Evolutionary conservation across 73 alveolate species (phyloP).

Genomic region (Tetrahymena elliotti): DNA sequence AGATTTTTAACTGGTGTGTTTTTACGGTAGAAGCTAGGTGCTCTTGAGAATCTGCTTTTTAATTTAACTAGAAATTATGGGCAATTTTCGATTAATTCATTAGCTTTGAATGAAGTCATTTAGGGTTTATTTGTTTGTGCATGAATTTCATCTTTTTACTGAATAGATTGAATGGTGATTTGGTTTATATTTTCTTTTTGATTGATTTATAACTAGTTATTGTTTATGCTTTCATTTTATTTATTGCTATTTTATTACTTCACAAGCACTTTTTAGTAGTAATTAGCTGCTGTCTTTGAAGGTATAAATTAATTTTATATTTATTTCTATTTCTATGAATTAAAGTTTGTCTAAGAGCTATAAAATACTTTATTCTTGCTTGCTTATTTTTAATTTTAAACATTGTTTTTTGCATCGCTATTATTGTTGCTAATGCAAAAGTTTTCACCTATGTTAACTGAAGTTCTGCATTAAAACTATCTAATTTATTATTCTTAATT

Average conservation of each 20-base stretch:
- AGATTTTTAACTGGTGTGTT: not conserved
- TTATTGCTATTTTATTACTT: no score
- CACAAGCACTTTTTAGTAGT: not conserved
- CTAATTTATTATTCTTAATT: not conserved
- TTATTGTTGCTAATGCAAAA: no score
- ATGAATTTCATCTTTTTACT: not conserved
- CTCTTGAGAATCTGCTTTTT: not conserved
- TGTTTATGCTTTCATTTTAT: no score
- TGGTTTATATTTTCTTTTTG: not conserved
- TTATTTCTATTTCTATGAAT: not conserved
- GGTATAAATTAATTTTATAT: no score
- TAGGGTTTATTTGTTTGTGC: not conserved
- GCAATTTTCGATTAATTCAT: not conserved
- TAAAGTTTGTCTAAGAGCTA: not conserved
- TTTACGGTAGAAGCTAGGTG: not conserved
- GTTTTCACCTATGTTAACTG: not conserved
- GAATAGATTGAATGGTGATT: no score
- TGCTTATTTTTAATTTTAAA: not conserved
- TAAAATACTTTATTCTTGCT: no score
- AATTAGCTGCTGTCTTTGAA: not conserved
- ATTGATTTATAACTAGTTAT: not conserved
- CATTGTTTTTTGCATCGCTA: not conserved
- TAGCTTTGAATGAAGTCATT: not conserved
- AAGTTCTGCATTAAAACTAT: not conserved
- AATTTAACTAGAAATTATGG: not conserved